Evolutionary conservation across 1,284 basidiomycete genomes (phyloP), one percentile per base, ranked within the genome.

Genomic region (Trichosporon sp.): DNA sequence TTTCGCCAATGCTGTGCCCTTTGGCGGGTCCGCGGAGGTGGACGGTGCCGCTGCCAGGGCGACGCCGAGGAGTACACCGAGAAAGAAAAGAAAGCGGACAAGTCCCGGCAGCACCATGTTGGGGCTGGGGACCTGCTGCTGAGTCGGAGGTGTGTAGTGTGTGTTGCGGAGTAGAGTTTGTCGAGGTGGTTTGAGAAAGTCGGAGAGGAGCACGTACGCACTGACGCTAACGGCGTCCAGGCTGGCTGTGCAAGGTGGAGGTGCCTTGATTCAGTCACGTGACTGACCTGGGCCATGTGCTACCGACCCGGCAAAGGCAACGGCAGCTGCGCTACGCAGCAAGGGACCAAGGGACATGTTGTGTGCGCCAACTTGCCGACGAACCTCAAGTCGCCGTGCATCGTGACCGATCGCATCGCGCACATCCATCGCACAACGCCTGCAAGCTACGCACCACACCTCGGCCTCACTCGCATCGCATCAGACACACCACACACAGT

Each of bases 21-120:
- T 32, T 4, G 56, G 11, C 59, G 59, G 26, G 2, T 61, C 3
- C 5, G 59, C 59, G 2, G 59, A 37, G 32, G 5, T 37, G 19
- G 32, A n/a, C 1, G 59, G 12, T 32, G 12, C 59, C 8, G 31
- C 59, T 1, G 3, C 59, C 6, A 63, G 31, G 59, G 26, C 26
- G 26, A 26, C 26, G 54, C 31, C 59, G 59, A 37, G 32, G 32
- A 31, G 19, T 19, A 59, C 11, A 11, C 16, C 31, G 31, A 35
- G 32, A 5, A 35, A 8, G 8, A 63, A 32, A n/a, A 35, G 16
- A 6, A 46, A 5, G 43, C 43, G 59, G 59, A 54, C 51, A 54
- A 54, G 51, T 35, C 59, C 59, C 59, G 21, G 59, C 59, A 63
- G 59, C 59, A 63, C 59, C 59, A 63, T 63, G 16, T 32, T 35